A percentile compares a stretch with the other conserved stretches of the same genome.
phyloP scores from a whole-genome alignment of 129 eudicot genomes.

The Lonicera japonica region DNA sequence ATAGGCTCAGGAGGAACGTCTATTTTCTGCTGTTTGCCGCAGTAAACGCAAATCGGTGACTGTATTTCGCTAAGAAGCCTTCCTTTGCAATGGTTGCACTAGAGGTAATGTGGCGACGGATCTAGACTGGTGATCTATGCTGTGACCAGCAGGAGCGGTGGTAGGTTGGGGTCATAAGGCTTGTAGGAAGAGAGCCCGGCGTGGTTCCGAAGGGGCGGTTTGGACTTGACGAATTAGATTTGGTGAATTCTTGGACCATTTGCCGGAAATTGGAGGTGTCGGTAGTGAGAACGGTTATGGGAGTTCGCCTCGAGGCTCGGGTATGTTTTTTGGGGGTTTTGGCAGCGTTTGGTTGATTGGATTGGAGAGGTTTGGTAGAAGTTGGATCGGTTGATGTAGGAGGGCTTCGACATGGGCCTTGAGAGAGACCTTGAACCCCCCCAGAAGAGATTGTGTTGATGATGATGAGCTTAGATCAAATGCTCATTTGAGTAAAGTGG shows the following conservation, averaged over 20 bases:
- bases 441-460: constrained; percentile 2
- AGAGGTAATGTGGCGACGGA: constrained; percentile 28
- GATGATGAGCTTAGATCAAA: no score
- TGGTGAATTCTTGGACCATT: constrained; percentile 82
- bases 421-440: neutral
- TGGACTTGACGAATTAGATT: constrained; percentile 54
- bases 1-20: constrained; percentile 48
- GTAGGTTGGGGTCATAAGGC: constrained; percentile 39
- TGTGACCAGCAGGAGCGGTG: constrained; percentile 38
- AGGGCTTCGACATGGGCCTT: constrained; percentile 17
- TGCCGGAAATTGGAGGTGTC: constrained; percentile 78
- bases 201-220: constrained; percentile 39
- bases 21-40: constrained; percentile 41
- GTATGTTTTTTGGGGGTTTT: constrained; percentile 71
- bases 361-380: neutral
- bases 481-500: no score
- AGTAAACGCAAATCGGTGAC: constrained; percentile 64
- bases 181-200: constrained; percentile 50
- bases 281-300: constrained; percentile 79
- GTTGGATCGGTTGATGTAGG: constrained; percentile 11
- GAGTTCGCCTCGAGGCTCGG: constrained; percentile 87
- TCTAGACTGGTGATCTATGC: constrained; percentile 37
- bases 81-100: constrained; percentile 51
- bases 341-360: constrained; percentile 13
- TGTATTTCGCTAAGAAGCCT: constrained; percentile 59